Conservation (phyloP, 106 monocot genomes). For the Dendrobium catenatum region DNA sequence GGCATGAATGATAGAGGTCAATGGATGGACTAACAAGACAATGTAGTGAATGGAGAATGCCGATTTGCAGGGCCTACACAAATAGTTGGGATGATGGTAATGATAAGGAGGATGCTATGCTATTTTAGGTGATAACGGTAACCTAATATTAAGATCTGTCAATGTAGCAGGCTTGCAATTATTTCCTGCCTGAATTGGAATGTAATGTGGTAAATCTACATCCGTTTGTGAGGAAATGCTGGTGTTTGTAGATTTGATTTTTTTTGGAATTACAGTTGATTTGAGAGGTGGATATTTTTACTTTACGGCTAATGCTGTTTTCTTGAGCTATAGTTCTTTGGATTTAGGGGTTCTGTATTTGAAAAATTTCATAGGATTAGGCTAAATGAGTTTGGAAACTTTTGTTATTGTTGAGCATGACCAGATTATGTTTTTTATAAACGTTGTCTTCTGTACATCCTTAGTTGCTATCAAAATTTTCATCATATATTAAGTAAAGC, state of each 20-base stretch:
- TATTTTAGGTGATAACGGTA: background rate
- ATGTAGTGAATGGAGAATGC: background rate
- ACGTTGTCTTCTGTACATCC: background rate
- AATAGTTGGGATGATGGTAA: background rate
- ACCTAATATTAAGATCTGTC: background rate
- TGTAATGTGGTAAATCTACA: background rate
- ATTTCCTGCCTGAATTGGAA: background rate
- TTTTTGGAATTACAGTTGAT: background rate
- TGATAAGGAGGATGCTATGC: background rate
- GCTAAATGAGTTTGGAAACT: background rate
- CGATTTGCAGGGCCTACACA: background rate
- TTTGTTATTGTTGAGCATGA: background rate
- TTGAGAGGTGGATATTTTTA: background rate
- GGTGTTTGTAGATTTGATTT: background rate
- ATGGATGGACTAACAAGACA: too few relatives aligned
- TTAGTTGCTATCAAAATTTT: background rate
- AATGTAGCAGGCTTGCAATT: background rate
- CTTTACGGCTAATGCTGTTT: background rate
- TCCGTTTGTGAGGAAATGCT: background rate
- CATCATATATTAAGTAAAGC: too few relatives aligned
- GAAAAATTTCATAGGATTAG: background rate
- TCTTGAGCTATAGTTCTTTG: background rate
- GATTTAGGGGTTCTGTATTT: background rate
- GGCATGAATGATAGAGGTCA: too few relatives aligned
- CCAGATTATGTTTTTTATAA: background rate